These are phyloP conservation scores for Cnidoscolus chayamansa DNA, from an alignment of 441 rosid species.

Conservation along the genomic window DNA sequence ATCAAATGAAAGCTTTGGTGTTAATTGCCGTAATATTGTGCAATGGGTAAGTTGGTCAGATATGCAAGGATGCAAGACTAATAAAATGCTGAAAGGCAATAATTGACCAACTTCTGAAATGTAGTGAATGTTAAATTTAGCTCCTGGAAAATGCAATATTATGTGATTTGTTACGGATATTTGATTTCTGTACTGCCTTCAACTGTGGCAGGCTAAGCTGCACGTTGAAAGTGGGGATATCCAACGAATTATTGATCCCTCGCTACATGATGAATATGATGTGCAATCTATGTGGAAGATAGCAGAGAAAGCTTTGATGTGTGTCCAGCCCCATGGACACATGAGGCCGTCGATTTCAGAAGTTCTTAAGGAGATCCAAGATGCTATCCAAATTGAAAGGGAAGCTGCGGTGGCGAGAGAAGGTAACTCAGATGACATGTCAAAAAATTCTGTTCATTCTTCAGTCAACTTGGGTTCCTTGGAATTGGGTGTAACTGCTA, in stretches of 20 bases:
- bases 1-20: slow-evolving; percentile 85
- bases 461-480: slow-evolving; percentile 52
- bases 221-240: slow-evolving; percentile 94
- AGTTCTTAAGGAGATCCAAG: slow-evolving; percentile 92
- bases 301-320: slow-evolving; percentile 88
- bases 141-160: not conserved
- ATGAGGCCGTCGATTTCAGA: slow-evolving; percentile 91
- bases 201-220: slow-evolving; percentile 56
- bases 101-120: not conserved
- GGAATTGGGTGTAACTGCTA: slow-evolving; percentile 51
- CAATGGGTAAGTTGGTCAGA: slow-evolving; percentile 71
- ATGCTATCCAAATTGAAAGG: slow-evolving; percentile 71
- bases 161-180: not conserved
- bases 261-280: slow-evolving; percentile 60
- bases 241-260: slow-evolving; percentile 80
- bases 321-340: slow-evolving; percentile 87
- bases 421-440: slow-evolving; percentile 74
- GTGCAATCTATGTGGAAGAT: slow-evolving; percentile 98
- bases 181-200: not conserved
- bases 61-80: not conserved
- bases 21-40: slow-evolving; percentile 85
- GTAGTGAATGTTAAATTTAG: not conserved
- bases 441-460: slow-evolving; percentile 64
- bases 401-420: slow-evolving; percentile 46
- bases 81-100: not conserved